A percentile compares a stretch with the other conserved stretches of the same genome.
These are phyloP conservation scores for Rutstroemia sp. DNA, from an alignment of 2,329 filamentous ascomycete species.

Conservation along the genomic window DNA sequence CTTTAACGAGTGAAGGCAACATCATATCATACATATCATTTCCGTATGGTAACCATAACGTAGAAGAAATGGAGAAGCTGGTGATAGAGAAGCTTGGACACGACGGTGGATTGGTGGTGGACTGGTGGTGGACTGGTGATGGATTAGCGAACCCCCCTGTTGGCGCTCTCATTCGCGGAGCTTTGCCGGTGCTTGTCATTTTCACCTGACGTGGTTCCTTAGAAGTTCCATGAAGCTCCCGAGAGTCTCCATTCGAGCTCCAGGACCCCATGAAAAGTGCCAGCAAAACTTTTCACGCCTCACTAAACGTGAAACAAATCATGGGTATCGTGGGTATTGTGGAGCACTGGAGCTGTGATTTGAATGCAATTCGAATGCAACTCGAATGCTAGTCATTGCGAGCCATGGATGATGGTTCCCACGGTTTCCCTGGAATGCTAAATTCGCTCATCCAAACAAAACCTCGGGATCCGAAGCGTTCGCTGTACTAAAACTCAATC, in stretches of 20 bases:
- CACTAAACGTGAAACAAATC: not conserved
- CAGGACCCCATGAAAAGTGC: not conserved
- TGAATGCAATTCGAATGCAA: not conserved
- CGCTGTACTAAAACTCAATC: not conserved
- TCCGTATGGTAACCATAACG: not conserved
- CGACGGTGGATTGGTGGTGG: not conserved
- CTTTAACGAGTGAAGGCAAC: not conserved
- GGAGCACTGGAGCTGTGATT: too few relatives aligned
- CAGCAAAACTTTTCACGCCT: not conserved
- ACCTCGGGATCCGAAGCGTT: not conserved
- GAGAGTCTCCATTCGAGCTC: not conserved
- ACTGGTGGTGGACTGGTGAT: not conserved
- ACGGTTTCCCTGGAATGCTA: too few relatives aligned
- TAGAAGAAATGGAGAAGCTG: not conserved
- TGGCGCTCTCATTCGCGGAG: not conserved
- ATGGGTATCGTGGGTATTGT: not conserved
- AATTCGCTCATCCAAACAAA: not conserved
- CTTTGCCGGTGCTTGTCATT: not conserved
- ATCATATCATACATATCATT: not conserved
- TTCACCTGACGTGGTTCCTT: conserved; percentile 12
- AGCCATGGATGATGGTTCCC: not conserved
- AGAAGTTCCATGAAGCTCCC: not conserved
- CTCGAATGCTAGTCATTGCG: not conserved
- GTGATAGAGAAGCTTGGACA: not conserved
- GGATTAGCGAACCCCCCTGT: too few relatives aligned